These are phyloP conservation scores for Pleurozium schreberi DNA, from an alignment of 225 moss, liverwort and hornwort species.

Conservation along the genomic window DNA sequence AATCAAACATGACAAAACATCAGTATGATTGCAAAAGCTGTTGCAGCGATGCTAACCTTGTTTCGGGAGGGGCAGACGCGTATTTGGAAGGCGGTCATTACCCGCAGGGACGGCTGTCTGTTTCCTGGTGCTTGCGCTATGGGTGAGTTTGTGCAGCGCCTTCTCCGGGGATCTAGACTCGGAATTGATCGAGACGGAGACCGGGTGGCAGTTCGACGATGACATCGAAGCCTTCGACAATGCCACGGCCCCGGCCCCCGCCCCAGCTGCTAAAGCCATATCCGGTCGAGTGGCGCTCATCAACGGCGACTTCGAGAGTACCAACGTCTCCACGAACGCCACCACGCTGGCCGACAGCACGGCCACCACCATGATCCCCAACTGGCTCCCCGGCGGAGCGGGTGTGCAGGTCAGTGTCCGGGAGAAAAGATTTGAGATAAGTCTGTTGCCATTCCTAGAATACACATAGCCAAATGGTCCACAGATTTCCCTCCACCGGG, in stretches of 20 bases:
- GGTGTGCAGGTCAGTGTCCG: slow-evolving; percentile 8
- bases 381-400: slow-evolving; percentile 23
- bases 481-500: neutral
- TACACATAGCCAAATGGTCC: neutral
- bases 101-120: slow-evolving; percentile 1
- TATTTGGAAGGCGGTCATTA: slow-evolving; percentile 1
- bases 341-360: neutral
- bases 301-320: slow-evolving; percentile 31
- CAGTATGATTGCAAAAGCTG: neutral
- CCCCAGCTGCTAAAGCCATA: neutral
- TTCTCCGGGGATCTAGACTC: slow-evolving; percentile 2
- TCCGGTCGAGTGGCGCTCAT: neutral
- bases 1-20: neutral
- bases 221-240: slow-evolving; percentile 6
- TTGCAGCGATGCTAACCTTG: slow-evolving; percentile 1
- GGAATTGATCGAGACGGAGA: slow-evolving; percentile 21
- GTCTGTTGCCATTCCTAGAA: neutral
- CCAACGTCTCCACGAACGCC: neutral
- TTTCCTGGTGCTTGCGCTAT: slow-evolving; percentile 6
- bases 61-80: slow-evolving; percentile 16
- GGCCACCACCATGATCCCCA: slow-evolving; percentile 3
- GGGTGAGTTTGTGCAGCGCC: slow-evolving; percentile 7
- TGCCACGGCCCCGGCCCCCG: neutral
- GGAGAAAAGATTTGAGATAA: neutral
- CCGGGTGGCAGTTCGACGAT: slow-evolving; percentile 19